Evolutionary conservation across 2,329 filamentous ascomycete genomes (phyloP).

Genomic region (Colletotrichum sp.): DNA sequence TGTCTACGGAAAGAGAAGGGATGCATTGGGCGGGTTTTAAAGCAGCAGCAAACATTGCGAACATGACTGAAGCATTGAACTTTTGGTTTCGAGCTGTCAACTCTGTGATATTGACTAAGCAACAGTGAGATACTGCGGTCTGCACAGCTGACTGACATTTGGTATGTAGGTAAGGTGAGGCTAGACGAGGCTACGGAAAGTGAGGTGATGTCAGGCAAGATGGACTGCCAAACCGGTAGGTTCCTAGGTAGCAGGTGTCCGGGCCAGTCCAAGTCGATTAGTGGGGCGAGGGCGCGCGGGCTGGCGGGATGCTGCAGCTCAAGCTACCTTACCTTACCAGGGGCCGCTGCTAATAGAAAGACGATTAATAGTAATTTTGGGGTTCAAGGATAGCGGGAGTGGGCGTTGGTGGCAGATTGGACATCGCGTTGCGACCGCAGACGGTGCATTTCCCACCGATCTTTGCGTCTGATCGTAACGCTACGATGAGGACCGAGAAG

Average conservation of each 20-base stretch:
- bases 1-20: neutral
- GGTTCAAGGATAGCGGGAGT: neutral
- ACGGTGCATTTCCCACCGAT: neutral
- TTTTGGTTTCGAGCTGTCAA: neutral
- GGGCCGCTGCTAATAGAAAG: neutral
- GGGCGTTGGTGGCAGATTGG: constrained; percentile 1
- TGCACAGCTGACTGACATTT: neutral
- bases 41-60: constrained; percentile 16
- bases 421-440: neutral
- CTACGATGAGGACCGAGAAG: neutral
- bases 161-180: neutral
- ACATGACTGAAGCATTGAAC: constrained; percentile 13
- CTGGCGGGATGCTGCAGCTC: constrained; percentile 11
- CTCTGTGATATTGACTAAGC: neutral
- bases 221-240: neutral
- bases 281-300: neutral
- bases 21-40: constrained; percentile 18
- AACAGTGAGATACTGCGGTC: neutral
- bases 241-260: neutral
- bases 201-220: neutral
- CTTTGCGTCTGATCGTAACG: neutral
- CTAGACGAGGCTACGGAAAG: neutral
- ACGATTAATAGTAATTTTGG: constrained; percentile 4
- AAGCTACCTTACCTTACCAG: neutral
- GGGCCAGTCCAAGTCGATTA: neutral